Conservation (phyloP, 2,329 filamentous ascomycete species). For the Ceratocystis smalleyi region DNA sequence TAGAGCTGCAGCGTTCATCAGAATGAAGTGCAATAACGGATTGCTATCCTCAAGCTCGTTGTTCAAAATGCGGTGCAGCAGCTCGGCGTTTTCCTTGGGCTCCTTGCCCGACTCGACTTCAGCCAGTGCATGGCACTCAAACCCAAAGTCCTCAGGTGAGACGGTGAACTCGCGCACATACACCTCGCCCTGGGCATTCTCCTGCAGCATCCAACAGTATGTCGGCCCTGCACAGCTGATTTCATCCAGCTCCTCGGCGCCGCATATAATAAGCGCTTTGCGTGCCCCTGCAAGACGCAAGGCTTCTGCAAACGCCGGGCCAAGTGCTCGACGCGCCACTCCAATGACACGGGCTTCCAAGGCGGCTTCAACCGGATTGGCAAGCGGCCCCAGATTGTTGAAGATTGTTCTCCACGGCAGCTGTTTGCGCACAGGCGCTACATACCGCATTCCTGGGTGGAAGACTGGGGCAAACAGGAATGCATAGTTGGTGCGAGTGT, state of each 20-base stretch:
- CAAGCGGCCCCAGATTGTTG: constrained; percentile 84
- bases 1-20: constrained; percentile 83
- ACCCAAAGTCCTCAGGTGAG: constrained; percentile 72
- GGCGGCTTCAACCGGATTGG: constrained; percentile 70
- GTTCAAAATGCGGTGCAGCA: constrained; percentile 60
- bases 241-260: constrained; percentile 88
- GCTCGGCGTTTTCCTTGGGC: constrained; percentile 73
- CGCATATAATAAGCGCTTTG: constrained; percentile 84
- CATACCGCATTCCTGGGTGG: constrained; percentile 86
- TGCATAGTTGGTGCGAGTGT: constrained; percentile 71
- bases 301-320: constrained; percentile 76
- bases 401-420: constrained; percentile 94
- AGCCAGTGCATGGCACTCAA: constrained; percentile 55
- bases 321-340: constrained; percentile 74
- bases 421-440: constrained; percentile 70
- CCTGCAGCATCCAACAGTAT: constrained; percentile 67
- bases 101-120: constrained; percentile 74
- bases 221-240: constrained; percentile 80
- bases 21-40: constrained; percentile 80
- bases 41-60: constrained; percentile 60
- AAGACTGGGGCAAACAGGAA: constrained; percentile 95
- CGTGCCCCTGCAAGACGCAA: constrained; percentile 57
- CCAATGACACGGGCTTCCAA: constrained; percentile 89
- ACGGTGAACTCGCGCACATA: constrained; percentile 63
- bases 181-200: constrained; percentile 28